Evolutionary conservation across 2,329 filamentous ascomycete genomes (phyloP).

Genomic region (Venturia effusa): DNA sequence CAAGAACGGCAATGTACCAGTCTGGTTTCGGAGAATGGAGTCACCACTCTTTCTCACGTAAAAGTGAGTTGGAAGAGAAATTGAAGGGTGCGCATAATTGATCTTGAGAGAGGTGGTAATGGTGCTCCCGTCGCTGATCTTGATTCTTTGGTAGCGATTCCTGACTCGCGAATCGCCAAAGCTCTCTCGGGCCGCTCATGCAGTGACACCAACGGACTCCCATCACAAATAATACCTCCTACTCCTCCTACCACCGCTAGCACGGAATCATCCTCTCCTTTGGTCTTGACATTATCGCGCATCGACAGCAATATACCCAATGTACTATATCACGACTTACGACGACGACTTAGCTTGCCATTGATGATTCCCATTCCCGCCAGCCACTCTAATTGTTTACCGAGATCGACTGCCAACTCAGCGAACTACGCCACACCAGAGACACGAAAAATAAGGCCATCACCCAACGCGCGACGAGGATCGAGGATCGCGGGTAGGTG

Average conservation of each 20-base stretch:
- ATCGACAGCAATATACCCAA: constrained; percentile 1
- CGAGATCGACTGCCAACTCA: not conserved
- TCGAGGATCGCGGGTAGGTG: not conserved
- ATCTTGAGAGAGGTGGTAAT: not conserved
- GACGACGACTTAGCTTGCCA: not conserved
- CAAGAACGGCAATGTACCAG: not conserved
- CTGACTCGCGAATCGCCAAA: not conserved
- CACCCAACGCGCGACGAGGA: not conserved
- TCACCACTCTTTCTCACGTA: not conserved
- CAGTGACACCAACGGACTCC: not conserved
- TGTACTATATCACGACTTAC: constrained; percentile 4
- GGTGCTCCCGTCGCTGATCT: not conserved
- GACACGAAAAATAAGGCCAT: not conserved
- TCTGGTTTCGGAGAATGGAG: not conserved
- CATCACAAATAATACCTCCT: not conserved
- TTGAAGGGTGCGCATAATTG: not conserved
- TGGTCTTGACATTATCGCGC: not conserved
- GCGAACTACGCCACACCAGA: not conserved
- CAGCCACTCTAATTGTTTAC: not conserved
- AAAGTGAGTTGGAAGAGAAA: not conserved
- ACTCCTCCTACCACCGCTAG: not conserved
- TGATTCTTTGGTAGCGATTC: not conserved
- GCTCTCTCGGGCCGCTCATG: not conserved
- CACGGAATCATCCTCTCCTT: not conserved
- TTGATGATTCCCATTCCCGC: not conserved